These are phyloP conservation scores for Ogataea henricii DNA, from an alignment of 805 yeast genomes.

Conservation along the genomic window DNA sequence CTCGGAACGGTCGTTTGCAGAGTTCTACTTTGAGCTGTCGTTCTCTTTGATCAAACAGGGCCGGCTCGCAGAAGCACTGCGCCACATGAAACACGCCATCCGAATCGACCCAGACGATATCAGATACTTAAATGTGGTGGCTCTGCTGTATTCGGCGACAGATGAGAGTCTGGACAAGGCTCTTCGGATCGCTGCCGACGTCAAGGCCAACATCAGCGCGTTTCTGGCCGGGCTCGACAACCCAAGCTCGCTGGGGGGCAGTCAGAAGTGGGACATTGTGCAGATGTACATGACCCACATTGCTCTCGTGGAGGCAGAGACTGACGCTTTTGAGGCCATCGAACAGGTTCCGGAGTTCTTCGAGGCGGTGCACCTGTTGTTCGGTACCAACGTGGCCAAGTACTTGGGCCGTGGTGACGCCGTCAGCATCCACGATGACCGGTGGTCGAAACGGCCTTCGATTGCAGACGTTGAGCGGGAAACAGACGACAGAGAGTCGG, in stretches of 20 bases:
- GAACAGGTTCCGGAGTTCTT: conserved; percentile 70
- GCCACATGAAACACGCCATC: conserved; percentile 48
- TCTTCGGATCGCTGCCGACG: conserved; percentile 51
- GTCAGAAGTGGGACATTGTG: conserved; percentile 49
- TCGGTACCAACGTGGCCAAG: conserved; percentile 16
- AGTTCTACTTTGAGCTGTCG: conserved; percentile 48
- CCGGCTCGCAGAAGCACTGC: conserved; percentile 44
- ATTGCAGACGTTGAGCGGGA: conserved; percentile 12
- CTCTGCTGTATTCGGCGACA: conserved; percentile 60
- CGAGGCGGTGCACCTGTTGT: conserved; percentile 47
- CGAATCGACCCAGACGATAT: conserved; percentile 55
- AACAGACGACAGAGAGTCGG: conserved; percentile 5
- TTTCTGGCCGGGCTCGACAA: conserved; percentile 45
- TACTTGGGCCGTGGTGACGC: not conserved
- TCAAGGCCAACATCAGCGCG: conserved; percentile 44
- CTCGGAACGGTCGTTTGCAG: conserved; percentile 21
- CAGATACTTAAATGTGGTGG: conserved; percentile 67
- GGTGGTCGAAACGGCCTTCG: conserved; percentile 21
- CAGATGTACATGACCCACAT: conserved; percentile 77
- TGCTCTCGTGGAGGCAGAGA: conserved; percentile 61
- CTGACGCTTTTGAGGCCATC: conserved; percentile 60
- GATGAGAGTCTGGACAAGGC: conserved; percentile 45
- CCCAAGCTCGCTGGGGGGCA: conserved; percentile 18
- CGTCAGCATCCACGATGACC: conserved; percentile 2
- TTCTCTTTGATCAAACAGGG: conserved; percentile 47